Evolutionary conservation across 23 red algal genomes (phyloP).

Genomic region (Gracilaria gracilis): DNA sequence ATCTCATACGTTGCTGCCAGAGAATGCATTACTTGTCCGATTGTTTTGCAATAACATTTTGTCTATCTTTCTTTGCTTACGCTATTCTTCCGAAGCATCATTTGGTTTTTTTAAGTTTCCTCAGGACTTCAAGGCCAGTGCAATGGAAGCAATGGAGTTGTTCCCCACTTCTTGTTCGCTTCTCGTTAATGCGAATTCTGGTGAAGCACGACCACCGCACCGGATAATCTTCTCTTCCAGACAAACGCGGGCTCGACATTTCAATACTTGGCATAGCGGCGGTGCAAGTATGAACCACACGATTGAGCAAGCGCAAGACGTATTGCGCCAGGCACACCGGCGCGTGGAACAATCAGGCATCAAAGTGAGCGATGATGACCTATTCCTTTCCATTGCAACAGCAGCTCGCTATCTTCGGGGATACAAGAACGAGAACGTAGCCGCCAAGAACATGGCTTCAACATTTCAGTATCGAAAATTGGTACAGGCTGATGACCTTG

Average conservation of each 20-base stretch:
- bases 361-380: not conserved
- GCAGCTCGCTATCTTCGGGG: slow-evolving; percentile 56
- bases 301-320: slow-evolving; percentile 2
- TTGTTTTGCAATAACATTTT: no score
- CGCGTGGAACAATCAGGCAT: not conserved
- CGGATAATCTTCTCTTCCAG: no score
- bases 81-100: no score
- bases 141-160: no score
- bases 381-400: slow-evolving; percentile 32
- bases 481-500: slow-evolving; percentile 49
- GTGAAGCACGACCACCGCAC: no score
- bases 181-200: no score
- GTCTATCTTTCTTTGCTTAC: no score
- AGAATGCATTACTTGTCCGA: no score
- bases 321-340: not conserved
- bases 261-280: not conserved
- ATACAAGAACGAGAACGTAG: slow-evolving; percentile 39
- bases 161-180: no score
- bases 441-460: slow-evolving; percentile 52
- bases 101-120: no score
- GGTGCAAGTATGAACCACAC: not conserved
- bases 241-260: not conserved
- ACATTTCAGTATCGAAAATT: slow-evolving; percentile 48
- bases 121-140: no score
- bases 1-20: no score